Evolutionary conservation across 768 basidiomycete genomes (phyloP), one percentile per base, ranked within the genome.

Genomic region (Leucogyrophana mollusca): DNA sequence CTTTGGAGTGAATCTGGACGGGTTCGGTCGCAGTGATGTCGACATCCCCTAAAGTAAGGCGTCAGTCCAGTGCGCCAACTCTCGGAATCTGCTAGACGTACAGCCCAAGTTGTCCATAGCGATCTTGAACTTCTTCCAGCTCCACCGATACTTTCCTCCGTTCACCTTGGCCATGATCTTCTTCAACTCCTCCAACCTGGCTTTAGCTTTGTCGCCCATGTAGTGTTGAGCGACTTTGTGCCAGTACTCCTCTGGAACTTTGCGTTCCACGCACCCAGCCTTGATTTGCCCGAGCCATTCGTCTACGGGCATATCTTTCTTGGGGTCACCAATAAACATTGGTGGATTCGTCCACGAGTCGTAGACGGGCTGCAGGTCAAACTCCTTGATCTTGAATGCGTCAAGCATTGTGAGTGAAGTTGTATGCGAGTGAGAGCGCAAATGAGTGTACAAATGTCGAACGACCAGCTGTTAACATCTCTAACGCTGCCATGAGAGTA

Each of bases 41-140:
- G 34, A 90, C 82, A 13, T 78, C 73, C 87, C 87, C 87, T 90
- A 51, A 25, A 43, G 21, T 24, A 35, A 46, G 40, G 41, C 47
- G 25, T 14, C 3, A 14, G 11, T 18, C n/a, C n/a, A 32, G 30
- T 11, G 36, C 41, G 51, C 43, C 22, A 33, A 35, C 36, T 8
- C n/a, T 13, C 23, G 24, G 39, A 46, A 2, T 7, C 10, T 24
- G 39, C 33, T 33, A 34, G 22, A 50, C 88, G 62, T 56, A 90
- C 88, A 90, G 36, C 87, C 85, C 85, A 90, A 86, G 62, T 80
- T 90, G 48, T 74, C 68, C 79, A 90, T 83, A 3, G 87, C 88
- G 43, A 85, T 72, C 66, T 76, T 82, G 69, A 85, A 90, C 55
- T 80, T 86, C 69, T 88, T 87, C 88, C 88, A 90, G 51, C 77